Base-by-base conservation (phyloP, 1,139 yeast genomes). In the Blastobotrys serpentis region DNA sequence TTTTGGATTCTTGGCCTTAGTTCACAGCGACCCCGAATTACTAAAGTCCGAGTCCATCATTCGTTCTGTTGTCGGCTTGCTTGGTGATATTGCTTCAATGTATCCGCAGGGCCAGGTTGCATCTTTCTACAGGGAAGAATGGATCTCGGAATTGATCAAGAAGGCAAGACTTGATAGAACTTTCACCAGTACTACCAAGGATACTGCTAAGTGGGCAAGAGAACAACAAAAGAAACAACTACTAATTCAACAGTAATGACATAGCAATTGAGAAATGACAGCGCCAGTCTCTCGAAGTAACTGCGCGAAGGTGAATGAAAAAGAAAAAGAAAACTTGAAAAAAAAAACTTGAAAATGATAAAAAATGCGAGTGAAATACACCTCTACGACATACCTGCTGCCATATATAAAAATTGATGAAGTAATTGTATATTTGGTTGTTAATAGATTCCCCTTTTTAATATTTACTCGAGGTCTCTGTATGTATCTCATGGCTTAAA, bases 131-230 rank as follows among this genome's bases (percentile, higher is more conserved):
- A 67, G 70, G 25, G 86, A 83, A 70, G 79, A 75, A 2, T 88
- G 96, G 96, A 81, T 90, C 33, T 73, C 84, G 7, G 84, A 82
- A 21, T 78, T 86, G 61, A 84, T 90, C 65, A 84, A 81, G 66
- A 78, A 76, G 62, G 86, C 95, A 14, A 78, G 90, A 65, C 64
- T 78, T 43, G 84, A 82, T 64, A 75, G 77, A 52, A 60, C 72
- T 33, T 86, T 83, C 63, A 74, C 81, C 42, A 78, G 77, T 55
- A 72, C 77, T 50, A 88, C 97, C 8, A 81, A 79, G 64, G 94
- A 86, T 62, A 87, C 96, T 22, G 97, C 97, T 13, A 81, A 90
- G 70, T 92, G 98, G 97, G 97, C 98, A 10, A 80, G 95, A 59
- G 96, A 86, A 60, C 96, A 83, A 69, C 89, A 82, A 65, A 82